These are phyloP conservation scores for Chaetoceros muelleri DNA, from an alignment of 108 stramenopile genomes.

Conservation along the genomic window DNA sequence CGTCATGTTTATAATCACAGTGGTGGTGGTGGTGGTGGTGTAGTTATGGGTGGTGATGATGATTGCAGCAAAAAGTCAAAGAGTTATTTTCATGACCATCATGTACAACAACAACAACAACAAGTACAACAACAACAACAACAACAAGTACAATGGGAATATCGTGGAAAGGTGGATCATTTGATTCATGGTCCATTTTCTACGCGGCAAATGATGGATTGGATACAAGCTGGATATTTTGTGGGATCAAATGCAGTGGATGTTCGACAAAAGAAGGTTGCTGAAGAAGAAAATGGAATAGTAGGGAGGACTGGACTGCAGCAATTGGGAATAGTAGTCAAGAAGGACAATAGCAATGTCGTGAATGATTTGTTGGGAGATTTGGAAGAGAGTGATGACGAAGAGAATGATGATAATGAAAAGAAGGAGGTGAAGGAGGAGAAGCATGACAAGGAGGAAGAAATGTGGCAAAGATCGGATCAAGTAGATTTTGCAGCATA, in stretches of 20 bases:
- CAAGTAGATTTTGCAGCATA: slow-evolving; percentile 10
- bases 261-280: slow-evolving; percentile 33
- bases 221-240: slow-evolving; percentile 75
- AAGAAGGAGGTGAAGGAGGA: slow-evolving; percentile 6
- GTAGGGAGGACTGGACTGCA: background rate
- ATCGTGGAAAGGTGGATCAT: slow-evolving; percentile 69
- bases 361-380: slow-evolving; percentile 71
- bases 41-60: too few relatives aligned
- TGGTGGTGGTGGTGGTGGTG: background rate
- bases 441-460: background rate
- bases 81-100: background rate
- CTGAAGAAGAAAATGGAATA: background rate
- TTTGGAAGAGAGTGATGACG: slow-evolving; percentile 46
- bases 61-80: slow-evolving; percentile 5
- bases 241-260: slow-evolving; percentile 65
- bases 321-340: background rate
- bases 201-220: slow-evolving; percentile 68
- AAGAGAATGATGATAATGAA: slow-evolving; percentile 37
- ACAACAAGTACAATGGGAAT: slow-evolving; percentile 54
- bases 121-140: background rate
- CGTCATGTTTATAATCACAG: slow-evolving; percentile 19
- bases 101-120: background rate
- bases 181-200: slow-evolving; percentile 64
- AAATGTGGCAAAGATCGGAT: slow-evolving; percentile 1
- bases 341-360: slow-evolving; percentile 3